These are phyloP conservation scores for Fusarium equiseti DNA, from an alignment of 2,329 filamentous ascomycete species.

Conservation along the genomic window DNA sequence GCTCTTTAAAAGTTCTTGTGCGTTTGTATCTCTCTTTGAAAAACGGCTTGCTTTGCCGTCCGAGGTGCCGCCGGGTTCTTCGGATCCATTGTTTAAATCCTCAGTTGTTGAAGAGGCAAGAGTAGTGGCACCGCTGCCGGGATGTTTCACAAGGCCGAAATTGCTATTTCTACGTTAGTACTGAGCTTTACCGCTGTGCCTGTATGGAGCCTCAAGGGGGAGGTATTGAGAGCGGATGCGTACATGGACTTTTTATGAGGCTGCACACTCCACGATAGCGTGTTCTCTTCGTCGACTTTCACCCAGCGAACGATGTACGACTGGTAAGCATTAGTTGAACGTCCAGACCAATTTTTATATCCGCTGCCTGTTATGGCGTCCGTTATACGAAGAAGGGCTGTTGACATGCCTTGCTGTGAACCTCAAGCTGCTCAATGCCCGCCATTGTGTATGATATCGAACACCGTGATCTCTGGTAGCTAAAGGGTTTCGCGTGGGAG, in stretches of 20 bases:
- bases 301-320: constrained; percentile 99
- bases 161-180: constrained; percentile 67
- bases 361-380: not conserved
- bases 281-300: constrained; percentile 88
- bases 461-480: constrained; percentile 5
- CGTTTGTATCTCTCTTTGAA: constrained; percentile 69
- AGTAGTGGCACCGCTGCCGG: constrained; percentile 74
- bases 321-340: constrained; percentile 62
- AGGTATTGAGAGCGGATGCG: constrained; percentile 39
- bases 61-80: constrained; percentile 58
- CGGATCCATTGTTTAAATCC: constrained; percentile 60
- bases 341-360: not conserved
- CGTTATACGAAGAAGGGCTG: not conserved
- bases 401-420: constrained; percentile 88
- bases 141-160: constrained; percentile 98
- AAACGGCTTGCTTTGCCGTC: constrained; percentile 63
- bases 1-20: constrained; percentile 72
- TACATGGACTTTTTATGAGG: constrained; percentile 97
- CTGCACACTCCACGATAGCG: constrained; percentile 97
- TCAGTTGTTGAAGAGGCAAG: constrained; percentile 58
- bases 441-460: constrained; percentile 71
- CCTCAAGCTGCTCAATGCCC: constrained; percentile 95
- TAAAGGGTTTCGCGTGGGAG: constrained; percentile 17
- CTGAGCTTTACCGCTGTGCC: not conserved
- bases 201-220: not conserved